These are phyloP conservation scores for Seiridium unicorne DNA, from an alignment of 2,329 filamentous ascomycete genomes.

Conservation along the genomic window DNA sequence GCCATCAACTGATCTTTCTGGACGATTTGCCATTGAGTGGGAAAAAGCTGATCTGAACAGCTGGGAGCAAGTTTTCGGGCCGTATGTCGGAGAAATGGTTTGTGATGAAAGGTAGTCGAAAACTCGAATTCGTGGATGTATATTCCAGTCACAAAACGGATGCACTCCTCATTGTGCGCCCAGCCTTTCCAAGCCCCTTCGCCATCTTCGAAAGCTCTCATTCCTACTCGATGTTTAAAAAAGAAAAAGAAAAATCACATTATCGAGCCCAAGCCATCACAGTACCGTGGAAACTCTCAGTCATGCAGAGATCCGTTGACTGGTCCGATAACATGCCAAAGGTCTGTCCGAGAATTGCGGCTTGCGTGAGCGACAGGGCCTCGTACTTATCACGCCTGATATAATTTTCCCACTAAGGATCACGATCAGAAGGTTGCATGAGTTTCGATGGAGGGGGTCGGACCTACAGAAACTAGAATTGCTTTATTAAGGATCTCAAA, in stretches of 20 bases:
- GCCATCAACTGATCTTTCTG: neutral
- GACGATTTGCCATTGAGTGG: neutral
- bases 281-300: neutral
- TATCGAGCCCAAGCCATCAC: neutral
- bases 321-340: neutral
- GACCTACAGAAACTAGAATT: neutral
- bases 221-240: neutral
- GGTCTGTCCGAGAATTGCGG: neutral
- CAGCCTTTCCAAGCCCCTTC: neutral
- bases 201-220: neutral
- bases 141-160: neutral
- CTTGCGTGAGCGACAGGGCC: neutral
- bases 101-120: neutral
- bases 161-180: neutral
- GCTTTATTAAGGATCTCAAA: neutral
- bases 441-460: neutral
- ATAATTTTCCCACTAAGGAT: neutral
- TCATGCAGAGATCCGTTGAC: neutral
- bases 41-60: neutral
- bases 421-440: neutral
- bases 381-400: neutral
- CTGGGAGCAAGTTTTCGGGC: neutral
- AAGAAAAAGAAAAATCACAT: too few species aligned
- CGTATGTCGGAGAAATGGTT: neutral
- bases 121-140: neutral